Evolutionary conservation across 495 filamentous ascomycete genomes (phyloP), one percentile per base, ranked within the genome.

Genomic region (Neurospora sp.): DNA sequence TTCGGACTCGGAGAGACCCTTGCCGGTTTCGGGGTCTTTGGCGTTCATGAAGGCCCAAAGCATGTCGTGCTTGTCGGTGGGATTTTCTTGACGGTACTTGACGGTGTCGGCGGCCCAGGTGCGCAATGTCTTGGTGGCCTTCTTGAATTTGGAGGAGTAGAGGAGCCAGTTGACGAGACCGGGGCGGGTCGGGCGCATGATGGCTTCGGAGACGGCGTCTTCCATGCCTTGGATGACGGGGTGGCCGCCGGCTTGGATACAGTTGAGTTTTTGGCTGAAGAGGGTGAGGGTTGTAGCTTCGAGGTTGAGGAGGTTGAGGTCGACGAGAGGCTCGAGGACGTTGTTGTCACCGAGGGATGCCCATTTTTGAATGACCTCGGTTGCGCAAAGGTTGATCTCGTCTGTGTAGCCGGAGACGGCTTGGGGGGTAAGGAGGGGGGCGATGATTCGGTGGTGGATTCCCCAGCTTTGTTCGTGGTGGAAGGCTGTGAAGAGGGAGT

Each of bases 311-410:
- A 90, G 84, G 23, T 92, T 93, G 70, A 94, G 90, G 74, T 92
- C 90, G 23, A 87, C 87, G 0, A 91, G 83, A 0, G 88, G 87
- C 10, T 80, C 74, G 72, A 93, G 89, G 23, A 82, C 78, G 66
- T 84, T 79, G 5, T 84, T 80, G 1, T 83, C 77, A 0, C 88
- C 91, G 35, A 87, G 82, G 12, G 86, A 82, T 8, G 85, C 87
- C 92, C 92, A 95, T 78, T 91, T 93, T 42, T 88, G 82, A 16
- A 90, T 84, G 37, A 95, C 80, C 76, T 94, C 92, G 6, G 79
- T 81, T 0, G 89, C 86, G 72, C 90, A 88, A 75, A 90, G 88
- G 46, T 90, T 84, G 86, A 94, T 89, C 71, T 90, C 90, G 77
- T 83, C 83, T 76, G 91, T 92, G 84, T 89, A 90, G 12, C 74